A percentile compares a stretch with the other conserved stretches of the same genome.
Conservation (phyloP, 2,329 filamentous ascomycete genomes). For the Aureobasidium pullulans region DNA sequence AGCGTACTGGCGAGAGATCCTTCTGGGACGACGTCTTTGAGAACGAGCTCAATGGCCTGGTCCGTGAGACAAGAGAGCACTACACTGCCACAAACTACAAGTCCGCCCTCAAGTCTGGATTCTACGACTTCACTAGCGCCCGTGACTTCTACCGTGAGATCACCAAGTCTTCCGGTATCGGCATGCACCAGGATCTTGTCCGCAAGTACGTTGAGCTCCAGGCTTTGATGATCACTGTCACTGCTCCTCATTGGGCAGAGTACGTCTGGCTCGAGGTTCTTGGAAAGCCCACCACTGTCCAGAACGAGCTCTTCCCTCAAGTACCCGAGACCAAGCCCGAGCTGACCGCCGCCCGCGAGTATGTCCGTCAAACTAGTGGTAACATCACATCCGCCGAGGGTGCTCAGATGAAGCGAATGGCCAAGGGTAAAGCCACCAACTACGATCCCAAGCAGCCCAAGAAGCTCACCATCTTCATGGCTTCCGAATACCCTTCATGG, state of each 20-base stretch:
- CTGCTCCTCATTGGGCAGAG: constrained; percentile 91
- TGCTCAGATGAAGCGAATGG: constrained; percentile 75
- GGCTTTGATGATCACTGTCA: constrained; percentile 70
- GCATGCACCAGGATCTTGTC: constrained; percentile 79
- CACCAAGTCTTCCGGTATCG: constrained; percentile 65
- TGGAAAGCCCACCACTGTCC: constrained; percentile 65
- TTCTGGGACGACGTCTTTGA: constrained; percentile 87
- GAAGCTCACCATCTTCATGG: constrained; percentile 79
- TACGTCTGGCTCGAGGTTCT: constrained; percentile 92
- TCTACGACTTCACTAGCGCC: constrained; percentile 85
- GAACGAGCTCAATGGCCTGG: constrained; percentile 83
- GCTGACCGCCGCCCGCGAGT: constrained; percentile 72
- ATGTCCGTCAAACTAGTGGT: constrained; percentile 65
- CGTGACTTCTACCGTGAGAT: constrained; percentile 87
- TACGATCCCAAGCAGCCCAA: constrained; percentile 92
- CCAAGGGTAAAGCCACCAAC: constrained; percentile 77
- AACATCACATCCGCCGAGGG: constrained; percentile 84
- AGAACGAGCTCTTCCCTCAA: constrained; percentile 68
- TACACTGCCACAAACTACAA: constrained; percentile 79
- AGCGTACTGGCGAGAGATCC: constrained; percentile 66
- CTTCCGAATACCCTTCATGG: constrained; percentile 77
- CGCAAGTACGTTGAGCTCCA: constrained; percentile 80
- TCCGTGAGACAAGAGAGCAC: constrained; percentile 69
- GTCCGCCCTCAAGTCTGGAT: constrained; percentile 70
- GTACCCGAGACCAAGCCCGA: constrained; percentile 58